A percentile compares a stretch with the other conserved stretches of the same genome.
Conservation (phyloP, 176 grass and related monocot genomes). For the Carex pumila region DNA sequence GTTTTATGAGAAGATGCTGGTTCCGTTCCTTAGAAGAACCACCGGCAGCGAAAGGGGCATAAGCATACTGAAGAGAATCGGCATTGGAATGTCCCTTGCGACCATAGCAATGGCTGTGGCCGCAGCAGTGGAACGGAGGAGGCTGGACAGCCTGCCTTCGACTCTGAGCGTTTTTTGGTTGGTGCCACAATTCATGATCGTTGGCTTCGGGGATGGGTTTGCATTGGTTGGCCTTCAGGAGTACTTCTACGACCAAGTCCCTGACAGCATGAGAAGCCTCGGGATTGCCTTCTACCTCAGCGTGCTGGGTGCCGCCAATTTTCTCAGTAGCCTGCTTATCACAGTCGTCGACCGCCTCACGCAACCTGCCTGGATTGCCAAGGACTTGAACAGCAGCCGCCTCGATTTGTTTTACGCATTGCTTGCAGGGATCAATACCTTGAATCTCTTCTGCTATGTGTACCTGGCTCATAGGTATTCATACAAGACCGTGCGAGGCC, state of each 20-base stretch:
- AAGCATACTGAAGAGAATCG: slow-evolving; percentile 61
- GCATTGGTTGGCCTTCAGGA: slow-evolving; percentile 75
- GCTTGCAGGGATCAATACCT: slow-evolving; percentile 25
- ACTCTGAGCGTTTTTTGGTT: slow-evolving; percentile 53
- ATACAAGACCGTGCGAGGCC: slow-evolving; percentile 54
- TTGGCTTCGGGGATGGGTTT: slow-evolving; percentile 68
- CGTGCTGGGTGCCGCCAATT: slow-evolving; percentile 61
- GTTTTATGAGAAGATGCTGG: slow-evolving; percentile 54
- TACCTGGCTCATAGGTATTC: slow-evolving; percentile 46
- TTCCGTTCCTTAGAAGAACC: slow-evolving; percentile 39
- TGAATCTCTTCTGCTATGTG: slow-evolving; percentile 48
- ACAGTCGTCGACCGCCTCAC: slow-evolving; percentile 36
- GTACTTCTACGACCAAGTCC: slow-evolving; percentile 90
- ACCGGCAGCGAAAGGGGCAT: slow-evolving; percentile 57
- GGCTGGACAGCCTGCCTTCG: not conserved
- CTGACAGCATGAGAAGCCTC: slow-evolving; percentile 71
- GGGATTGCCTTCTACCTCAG: slow-evolving; percentile 73
- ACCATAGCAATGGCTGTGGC: slow-evolving; percentile 34
- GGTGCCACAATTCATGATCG: slow-evolving; percentile 54
- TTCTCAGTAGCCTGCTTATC: slow-evolving; percentile 62
- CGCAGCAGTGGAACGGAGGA: slow-evolving; percentile 36
- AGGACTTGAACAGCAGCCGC: slow-evolving; percentile 53
- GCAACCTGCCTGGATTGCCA: slow-evolving; percentile 43
- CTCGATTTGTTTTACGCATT: slow-evolving; percentile 77
- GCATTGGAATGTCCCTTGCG: slow-evolving; percentile 47